Percentiles rank a stretch among this genome's conserved stretches.
These are phyloP conservation scores for Cercospora citrullina DNA, from an alignment of 2,329 filamentous ascomycete species.

Conservation along the genomic window DNA sequence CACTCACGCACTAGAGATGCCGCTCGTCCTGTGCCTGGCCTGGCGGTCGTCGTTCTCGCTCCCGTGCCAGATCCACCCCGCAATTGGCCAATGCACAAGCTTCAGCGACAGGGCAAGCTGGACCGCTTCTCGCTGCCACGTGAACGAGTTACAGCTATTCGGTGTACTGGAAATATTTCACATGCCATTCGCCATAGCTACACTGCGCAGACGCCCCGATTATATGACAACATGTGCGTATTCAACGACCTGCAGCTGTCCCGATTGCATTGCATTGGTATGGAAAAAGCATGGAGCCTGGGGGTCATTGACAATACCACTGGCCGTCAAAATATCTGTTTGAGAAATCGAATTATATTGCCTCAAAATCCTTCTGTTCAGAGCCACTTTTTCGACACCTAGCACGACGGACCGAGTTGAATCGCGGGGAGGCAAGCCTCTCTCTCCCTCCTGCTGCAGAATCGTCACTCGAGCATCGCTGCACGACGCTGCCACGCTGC, in stretches of 20 bases:
- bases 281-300: background rate
- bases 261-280: background rate
- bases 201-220: background rate
- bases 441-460: slow-evolving; percentile 10
- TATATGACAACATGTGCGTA: background rate
- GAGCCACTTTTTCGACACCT: background rate
- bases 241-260: background rate
- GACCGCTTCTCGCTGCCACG: slow-evolving; percentile 3
- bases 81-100: slow-evolving; percentile 1
- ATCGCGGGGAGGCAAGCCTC: slow-evolving; percentile 4
- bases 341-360: background rate
- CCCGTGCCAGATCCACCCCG: background rate
- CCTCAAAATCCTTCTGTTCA: background rate
- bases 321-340: background rate
- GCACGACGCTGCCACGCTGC: background rate
- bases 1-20: background rate
- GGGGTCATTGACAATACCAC: background rate
- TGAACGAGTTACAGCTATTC: background rate
- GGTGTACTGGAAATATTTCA: background rate
- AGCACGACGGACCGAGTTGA: slow-evolving; percentile 11
- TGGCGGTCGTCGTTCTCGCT: slow-evolving; percentile 18
- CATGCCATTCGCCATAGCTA: background rate
- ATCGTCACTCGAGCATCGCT: background rate
- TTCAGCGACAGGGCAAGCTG: background rate
- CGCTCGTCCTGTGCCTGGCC: background rate